Conservation (phyloP, 306 rosid genomes). For the Cucurbita moschata region DNA sequence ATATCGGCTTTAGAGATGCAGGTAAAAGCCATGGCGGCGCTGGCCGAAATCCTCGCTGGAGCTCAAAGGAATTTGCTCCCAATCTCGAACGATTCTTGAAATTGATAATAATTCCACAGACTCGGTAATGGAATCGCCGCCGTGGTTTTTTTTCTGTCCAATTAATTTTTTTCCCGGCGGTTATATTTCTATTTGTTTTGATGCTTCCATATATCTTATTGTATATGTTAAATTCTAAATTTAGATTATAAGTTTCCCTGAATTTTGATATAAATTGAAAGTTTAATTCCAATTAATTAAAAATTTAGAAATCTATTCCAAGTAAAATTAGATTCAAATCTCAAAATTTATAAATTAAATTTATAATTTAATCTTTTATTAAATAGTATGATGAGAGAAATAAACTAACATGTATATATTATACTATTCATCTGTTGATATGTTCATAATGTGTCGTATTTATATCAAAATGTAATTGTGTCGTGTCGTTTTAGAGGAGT, state of each 20-base stretch:
- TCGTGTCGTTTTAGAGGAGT: background rate
- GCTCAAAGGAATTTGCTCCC: background rate
- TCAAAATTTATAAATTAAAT: too few species aligned
- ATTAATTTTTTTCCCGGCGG: background rate
- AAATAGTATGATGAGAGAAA: too few species aligned
- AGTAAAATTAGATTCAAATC: too few species aligned
- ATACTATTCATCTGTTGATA: background rate
- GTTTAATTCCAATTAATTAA: too few species aligned
- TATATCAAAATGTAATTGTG: background rate
- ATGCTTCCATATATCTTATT: background rate
- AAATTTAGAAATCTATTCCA: too few species aligned
- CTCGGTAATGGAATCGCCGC: background rate
- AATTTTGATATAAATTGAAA: background rate
- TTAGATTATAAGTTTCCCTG: background rate
- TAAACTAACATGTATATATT: background rate
- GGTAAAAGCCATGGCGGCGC: constrained; percentile 62
- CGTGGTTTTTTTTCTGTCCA: background rate
- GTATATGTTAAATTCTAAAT: background rate
- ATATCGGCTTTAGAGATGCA: constrained; percentile 90
- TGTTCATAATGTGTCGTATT: background rate
- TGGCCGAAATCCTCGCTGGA: constrained; percentile 38
- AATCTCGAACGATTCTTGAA: background rate
- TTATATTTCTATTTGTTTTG: background rate
- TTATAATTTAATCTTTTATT: too few species aligned
- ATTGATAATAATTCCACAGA: background rate